These are phyloP conservation scores for Beverwykella pulmonaria DNA, from an alignment of 495 filamentous ascomycete species.

Conservation along the genomic window DNA sequence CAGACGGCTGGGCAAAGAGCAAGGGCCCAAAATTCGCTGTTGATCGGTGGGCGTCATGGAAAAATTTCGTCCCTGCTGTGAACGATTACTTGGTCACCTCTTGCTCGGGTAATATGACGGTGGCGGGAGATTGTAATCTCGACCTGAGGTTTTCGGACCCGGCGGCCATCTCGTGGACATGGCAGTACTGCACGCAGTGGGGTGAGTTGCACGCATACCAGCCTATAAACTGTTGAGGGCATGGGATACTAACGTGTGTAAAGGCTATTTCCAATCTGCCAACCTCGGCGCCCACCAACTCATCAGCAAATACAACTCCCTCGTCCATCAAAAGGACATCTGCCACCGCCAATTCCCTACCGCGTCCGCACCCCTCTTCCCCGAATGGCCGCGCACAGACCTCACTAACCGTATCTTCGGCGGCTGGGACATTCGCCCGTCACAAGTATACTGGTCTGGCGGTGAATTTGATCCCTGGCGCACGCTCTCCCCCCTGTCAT, in stretches of 20 bases:
- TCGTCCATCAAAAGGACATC: slow-evolving; percentile 53
- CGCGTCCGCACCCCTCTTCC: slow-evolving; percentile 50
- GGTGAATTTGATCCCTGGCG: slow-evolving; percentile 65
- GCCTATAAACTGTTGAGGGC: not conserved
- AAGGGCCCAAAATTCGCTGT: slow-evolving; percentile 51
- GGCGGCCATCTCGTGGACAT: slow-evolving; percentile 55
- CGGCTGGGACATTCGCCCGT: slow-evolving; percentile 62
- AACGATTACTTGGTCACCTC: slow-evolving; percentile 51
- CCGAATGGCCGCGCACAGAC: slow-evolving; percentile 46
- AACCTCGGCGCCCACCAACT: slow-evolving; percentile 55
- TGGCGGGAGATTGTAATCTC: slow-evolving; percentile 48
- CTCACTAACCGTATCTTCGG: slow-evolving; percentile 53
- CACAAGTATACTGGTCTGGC: slow-evolving; percentile 58
- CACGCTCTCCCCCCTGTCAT: slow-evolving; percentile 54
- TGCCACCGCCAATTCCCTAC: slow-evolving; percentile 60
- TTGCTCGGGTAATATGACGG: slow-evolving; percentile 37
- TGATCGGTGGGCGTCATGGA: slow-evolving; percentile 54
- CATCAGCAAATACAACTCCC: slow-evolving; percentile 56
- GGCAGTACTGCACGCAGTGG: slow-evolving; percentile 65
- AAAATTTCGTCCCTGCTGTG: slow-evolving; percentile 47
- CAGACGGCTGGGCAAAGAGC: slow-evolving; percentile 48
- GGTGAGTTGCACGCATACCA: slow-evolving; percentile 45
- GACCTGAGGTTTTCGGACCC: slow-evolving; percentile 46
- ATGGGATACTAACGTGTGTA: not conserved
- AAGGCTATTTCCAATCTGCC: slow-evolving; percentile 51